phyloP scores from a whole-genome alignment of 2,329 filamentous ascomycete species.

The Fusarium siculi region DNA sequence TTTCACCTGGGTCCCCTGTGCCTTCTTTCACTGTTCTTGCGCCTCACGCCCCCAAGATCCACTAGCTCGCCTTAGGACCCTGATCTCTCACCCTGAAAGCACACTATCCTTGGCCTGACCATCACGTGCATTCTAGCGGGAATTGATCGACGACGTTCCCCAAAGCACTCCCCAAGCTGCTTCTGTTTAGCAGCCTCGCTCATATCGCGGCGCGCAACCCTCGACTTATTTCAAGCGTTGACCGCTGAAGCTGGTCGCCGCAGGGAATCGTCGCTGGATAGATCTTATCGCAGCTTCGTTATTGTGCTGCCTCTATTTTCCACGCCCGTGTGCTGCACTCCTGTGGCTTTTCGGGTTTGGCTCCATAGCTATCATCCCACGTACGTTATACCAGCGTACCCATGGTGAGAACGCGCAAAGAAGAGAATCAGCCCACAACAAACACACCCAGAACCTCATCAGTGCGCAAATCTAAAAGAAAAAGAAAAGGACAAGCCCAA shows the following conservation, averaged over 20 bases:
- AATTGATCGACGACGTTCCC: constrained; percentile 37
- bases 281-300: constrained; percentile 18
- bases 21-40: neutral
- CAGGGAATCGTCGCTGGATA: constrained; percentile 24
- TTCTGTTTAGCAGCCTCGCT: constrained; percentile 39
- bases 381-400: constrained; percentile 36
- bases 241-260: constrained; percentile 44
- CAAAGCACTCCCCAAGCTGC: constrained; percentile 32
- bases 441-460: constrained; percentile 31
- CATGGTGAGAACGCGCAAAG: constrained; percentile 49
- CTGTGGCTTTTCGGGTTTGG: constrained; percentile 6
- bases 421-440: constrained; percentile 28
- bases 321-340: constrained; percentile 5
- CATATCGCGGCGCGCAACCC: constrained; percentile 42
- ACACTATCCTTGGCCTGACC: constrained; percentile 18
- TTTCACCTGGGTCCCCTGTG: neutral
- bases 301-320: constrained; percentile 2
- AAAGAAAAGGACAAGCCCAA: constrained; percentile 14
- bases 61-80: constrained; percentile 28
- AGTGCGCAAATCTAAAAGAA: constrained; percentile 28
- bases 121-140: constrained; percentile 44
- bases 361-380: constrained; percentile 11
- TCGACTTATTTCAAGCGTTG: constrained; percentile 49
- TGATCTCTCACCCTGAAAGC: constrained; percentile 1
- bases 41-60: constrained; percentile 17